phyloP scores from a whole-genome alignment of 345 rosid genomes.

The Eucalyptus globulus region DNA sequence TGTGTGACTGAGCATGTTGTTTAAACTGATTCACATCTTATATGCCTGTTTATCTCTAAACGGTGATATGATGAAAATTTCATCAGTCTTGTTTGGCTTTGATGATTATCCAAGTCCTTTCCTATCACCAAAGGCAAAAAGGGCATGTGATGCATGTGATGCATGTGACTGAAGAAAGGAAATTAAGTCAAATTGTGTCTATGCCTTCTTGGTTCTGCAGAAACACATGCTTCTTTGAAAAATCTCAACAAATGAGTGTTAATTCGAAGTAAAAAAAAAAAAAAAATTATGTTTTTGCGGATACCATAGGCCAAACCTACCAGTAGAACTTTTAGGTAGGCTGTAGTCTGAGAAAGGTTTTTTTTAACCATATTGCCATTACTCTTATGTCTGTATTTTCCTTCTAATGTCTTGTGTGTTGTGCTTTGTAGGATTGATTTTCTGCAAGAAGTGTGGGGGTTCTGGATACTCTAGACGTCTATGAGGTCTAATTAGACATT shows the following conservation, averaged over 20 bases:
- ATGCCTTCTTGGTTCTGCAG: neutral
- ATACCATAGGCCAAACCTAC: neutral
- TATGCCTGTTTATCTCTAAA: neutral
- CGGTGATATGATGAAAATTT: neutral
- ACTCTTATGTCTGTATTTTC: neutral
- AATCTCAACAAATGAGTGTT: neutral
- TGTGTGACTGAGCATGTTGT: neutral
- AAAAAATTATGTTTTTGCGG: neutral
- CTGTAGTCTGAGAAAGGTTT: neutral
- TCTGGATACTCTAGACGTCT: conserved; percentile 61
- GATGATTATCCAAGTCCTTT: neutral
- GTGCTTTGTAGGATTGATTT: conserved; percentile 31
- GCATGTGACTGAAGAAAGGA: neutral
- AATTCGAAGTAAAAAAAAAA: neutral
- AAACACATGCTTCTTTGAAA: neutral
- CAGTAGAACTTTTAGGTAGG: neutral
- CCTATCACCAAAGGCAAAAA: neutral
- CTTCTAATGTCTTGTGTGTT: neutral
- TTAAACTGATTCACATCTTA: neutral
- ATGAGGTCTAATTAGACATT: conserved; percentile 8
- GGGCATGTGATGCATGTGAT: neutral
- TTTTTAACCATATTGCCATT: neutral
- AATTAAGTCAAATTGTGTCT: neutral
- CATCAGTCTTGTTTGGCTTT: neutral
- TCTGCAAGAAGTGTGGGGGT: conserved; percentile 72